These are phyloP conservation scores for Eucalyptus cladocalyx DNA, from an alignment of 345 rosid species.

Conservation along the genomic window DNA sequence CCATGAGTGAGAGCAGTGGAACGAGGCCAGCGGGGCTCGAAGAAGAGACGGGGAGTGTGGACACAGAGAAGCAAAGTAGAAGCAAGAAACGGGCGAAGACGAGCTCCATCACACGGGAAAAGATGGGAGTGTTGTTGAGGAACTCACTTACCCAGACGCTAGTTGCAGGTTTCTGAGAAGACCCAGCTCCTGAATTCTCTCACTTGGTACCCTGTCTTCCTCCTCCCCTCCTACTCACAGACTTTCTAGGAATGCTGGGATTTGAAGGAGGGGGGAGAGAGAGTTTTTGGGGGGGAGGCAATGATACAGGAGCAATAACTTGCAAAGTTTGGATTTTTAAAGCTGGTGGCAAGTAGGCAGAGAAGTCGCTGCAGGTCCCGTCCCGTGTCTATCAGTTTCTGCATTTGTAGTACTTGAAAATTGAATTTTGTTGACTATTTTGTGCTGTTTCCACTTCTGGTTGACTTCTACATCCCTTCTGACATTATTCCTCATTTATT, in stretches of 20 bases:
- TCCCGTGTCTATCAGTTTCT: not conserved
- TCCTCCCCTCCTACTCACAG: not conserved
- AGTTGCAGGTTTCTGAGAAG: not conserved
- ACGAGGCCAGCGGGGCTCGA: slow-evolving; percentile 32
- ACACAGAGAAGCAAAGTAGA: not conserved
- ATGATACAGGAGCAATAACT: not conserved
- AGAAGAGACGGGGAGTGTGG: not conserved
- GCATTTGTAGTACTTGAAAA: not conserved
- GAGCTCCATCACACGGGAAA: not conserved
- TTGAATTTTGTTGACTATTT: not conserved
- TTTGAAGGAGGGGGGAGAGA: not conserved
- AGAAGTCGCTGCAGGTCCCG: not conserved
- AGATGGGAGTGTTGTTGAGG: not conserved
- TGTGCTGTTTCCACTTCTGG: no score
- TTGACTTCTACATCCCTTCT: no score
- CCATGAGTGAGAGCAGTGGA: slow-evolving; percentile 36
- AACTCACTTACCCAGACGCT: not conserved
- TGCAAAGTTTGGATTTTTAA: not conserved
- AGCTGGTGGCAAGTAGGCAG: not conserved
- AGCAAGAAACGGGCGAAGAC: not conserved
- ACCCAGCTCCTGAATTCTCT: not conserved
- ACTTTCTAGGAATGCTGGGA: not conserved
- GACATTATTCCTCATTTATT: no score
- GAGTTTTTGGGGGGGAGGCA: not conserved
- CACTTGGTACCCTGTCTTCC: not conserved